These are phyloP conservation scores for Trichoderma breve DNA, from an alignment of 2,329 filamentous ascomycete genomes.

Conservation along the genomic window DNA sequence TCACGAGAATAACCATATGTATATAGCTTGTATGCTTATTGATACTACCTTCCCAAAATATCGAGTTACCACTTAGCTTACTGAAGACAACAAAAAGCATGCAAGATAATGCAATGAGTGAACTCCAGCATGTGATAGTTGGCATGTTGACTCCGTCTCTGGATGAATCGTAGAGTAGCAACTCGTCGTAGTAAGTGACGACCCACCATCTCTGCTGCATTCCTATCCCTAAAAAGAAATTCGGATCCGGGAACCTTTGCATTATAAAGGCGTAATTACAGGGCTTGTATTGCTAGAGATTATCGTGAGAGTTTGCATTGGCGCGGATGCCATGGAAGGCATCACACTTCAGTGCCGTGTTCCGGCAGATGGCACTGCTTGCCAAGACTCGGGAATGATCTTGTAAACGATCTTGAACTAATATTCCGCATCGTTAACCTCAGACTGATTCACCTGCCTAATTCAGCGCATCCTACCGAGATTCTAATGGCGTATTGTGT, in stretches of 20 bases:
- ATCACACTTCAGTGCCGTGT: neutral
- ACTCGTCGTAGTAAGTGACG: neutral
- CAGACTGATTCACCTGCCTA: neutral
- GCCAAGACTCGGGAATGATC: neutral
- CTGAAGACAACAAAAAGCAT: neutral
- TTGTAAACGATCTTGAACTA: neutral
- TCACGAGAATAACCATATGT: neutral
- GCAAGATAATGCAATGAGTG: neutral
- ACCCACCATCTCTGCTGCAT: neutral
- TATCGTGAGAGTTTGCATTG: neutral
- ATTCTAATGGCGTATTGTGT: neutral
- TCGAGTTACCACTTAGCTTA: neutral
- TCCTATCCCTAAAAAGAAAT: neutral
- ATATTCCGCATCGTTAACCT: neutral
- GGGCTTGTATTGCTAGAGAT: neutral
- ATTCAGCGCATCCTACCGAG: neutral
- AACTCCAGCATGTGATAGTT: neutral
- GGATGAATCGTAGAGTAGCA: neutral
- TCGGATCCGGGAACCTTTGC: neutral
- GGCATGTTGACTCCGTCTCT: neutral
- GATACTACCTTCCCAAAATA: neutral
- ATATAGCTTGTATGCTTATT: neutral
- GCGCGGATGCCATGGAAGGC: neutral
- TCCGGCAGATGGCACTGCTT: neutral
- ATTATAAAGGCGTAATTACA: slow-evolving; percentile 5